Base-by-base conservation (phyloP, 495 filamentous ascomycete species). In the Pseudoneurospora amorphoporcata region DNA sequence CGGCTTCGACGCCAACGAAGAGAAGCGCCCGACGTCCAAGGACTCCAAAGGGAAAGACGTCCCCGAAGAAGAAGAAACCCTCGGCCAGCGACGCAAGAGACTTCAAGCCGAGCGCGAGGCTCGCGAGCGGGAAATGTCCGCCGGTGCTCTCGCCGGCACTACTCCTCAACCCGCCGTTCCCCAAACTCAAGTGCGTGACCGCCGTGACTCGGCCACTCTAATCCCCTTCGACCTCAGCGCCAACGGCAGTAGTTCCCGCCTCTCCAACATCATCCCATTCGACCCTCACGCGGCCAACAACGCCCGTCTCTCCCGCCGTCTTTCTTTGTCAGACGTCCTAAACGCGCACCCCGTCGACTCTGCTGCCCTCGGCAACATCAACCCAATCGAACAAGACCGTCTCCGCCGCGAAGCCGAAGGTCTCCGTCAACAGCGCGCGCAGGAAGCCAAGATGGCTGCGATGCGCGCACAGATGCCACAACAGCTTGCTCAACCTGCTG, bases 51-150 rank as follows among this genome's bases (percentile, higher is more conserved):
- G 71, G 72, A 40, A 70, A 69, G 29, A 8, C 19, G 74, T 79
- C 1, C 79, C 83, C 7, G 91, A 90, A 72, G 86, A 87, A 70
- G 92, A 97, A 74, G 95, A 99, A 79, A 97, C 94, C 0, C 87
- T 99, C 3, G 95, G 90, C 14, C 93, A 98, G 78, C 90, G 95
- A 8, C 90, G 94, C 4, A 88, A 86, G 72, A 89, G 95, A 16
- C 86, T 99, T 1, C 92, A 94, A 79, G 89, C 87, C 61, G 92
- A 95, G 81, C 86, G 85, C 12, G 86, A 90, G 73, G 86, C 87
- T 4, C 82, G 83, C 41, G 85, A 83, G 41, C 81, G 82, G 32
- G 83, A 86, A 80, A 81, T 84, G 76, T 73, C 76, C 73, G 41
- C 79, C 76, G 65, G 71, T 39, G 38, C 68, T 3, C 71, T 72